Evolutionary conservation across 495 filamentous ascomycete species (phyloP).

Genomic region (Cladorrhinum samala): DNA sequence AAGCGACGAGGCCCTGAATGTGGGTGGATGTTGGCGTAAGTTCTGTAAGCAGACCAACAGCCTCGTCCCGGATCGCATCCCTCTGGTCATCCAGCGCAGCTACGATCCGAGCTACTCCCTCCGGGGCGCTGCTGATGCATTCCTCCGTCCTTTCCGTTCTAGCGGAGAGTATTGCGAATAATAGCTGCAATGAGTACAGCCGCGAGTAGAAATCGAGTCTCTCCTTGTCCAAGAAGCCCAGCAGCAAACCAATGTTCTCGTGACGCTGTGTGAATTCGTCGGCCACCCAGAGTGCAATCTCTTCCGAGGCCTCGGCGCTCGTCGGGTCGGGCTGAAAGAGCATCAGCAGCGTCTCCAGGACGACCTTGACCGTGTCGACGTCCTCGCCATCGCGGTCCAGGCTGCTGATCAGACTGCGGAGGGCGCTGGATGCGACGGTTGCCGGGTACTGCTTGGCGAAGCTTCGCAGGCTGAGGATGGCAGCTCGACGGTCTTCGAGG

Average conservation of each 20-base stretch:
- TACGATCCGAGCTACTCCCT: slow-evolving; percentile 84
- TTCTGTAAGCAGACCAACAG: slow-evolving; percentile 43
- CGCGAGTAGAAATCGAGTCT: slow-evolving; percentile 86
- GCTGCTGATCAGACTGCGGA: slow-evolving; percentile 79
- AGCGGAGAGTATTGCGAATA: slow-evolving; percentile 78
- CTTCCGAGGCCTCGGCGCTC: slow-evolving; percentile 87
- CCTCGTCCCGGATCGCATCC: slow-evolving; percentile 83
- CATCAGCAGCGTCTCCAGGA: slow-evolving; percentile 90
- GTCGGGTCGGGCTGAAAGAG: slow-evolving; percentile 62
- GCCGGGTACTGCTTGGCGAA: slow-evolving; percentile 96
- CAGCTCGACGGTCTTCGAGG: slow-evolving; percentile 87
- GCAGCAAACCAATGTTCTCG: slow-evolving; percentile 90
- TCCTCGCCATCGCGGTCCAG: slow-evolving; percentile 86
- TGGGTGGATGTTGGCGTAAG: slow-evolving; percentile 50
- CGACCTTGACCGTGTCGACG: slow-evolving; percentile 91
- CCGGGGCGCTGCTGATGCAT: slow-evolving; percentile 79
- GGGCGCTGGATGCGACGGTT: slow-evolving; percentile 85
- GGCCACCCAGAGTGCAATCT: slow-evolving; percentile 93
- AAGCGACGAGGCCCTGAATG: slow-evolving; percentile 89
- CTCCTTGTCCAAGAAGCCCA: slow-evolving; percentile 79
- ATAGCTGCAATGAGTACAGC: slow-evolving; percentile 85
- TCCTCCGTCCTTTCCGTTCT: slow-evolving; percentile 93
- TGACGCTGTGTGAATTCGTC: slow-evolving; percentile 98
- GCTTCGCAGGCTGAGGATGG: slow-evolving; percentile 86
- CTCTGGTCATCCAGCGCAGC: slow-evolving; percentile 74